These are phyloP conservation scores for Babesia ovata DNA, from an alignment of 169 alveolate species.

Conservation along the genomic window DNA sequence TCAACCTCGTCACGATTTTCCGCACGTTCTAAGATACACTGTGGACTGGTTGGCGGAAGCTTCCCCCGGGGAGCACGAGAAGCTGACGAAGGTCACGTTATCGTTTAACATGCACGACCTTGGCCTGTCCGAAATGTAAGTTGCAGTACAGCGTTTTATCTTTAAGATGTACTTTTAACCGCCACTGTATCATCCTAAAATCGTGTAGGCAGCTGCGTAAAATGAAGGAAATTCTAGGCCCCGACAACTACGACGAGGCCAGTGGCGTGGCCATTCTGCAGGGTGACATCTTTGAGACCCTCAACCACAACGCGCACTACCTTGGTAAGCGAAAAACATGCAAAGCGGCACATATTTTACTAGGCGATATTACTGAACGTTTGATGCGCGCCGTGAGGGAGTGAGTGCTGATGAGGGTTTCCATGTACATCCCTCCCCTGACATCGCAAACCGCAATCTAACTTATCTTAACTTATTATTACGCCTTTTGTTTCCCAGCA, in stretches of 20 bases:
- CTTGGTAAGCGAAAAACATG: conserved; percentile 34
- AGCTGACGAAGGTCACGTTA: conserved; percentile 51
- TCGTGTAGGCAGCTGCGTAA: conserved; percentile 58
- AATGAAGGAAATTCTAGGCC: conserved; percentile 62
- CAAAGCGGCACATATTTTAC: neutral
- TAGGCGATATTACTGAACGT: conserved; percentile 65
- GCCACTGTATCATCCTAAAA: neutral
- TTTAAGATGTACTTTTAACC: neutral
- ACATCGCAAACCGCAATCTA: neutral
- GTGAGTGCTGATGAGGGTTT: neutral
- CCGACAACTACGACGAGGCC: conserved; percentile 42
- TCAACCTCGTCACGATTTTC: conserved; percentile 73
- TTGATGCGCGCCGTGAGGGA: conserved; percentile 45
- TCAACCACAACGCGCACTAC: conserved; percentile 65
- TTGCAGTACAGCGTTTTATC: neutral
- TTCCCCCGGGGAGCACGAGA: conserved; percentile 61
- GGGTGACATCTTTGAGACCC: conserved; percentile 52
- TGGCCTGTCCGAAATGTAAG: conserved; percentile 65
- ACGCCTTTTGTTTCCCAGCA: neutral
- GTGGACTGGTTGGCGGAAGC: conserved; percentile 78
- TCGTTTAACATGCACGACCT: conserved; percentile 76
- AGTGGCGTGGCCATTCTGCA: conserved; percentile 56
- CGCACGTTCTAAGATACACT: conserved; percentile 78
- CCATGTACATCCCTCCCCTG: neutral
- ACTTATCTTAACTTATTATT: neutral